Evolutionary conservation across 148 eudicot genomes (phyloP), one percentile per base, ranked within the genome.

Genomic region (Polygonum maritimum): DNA sequence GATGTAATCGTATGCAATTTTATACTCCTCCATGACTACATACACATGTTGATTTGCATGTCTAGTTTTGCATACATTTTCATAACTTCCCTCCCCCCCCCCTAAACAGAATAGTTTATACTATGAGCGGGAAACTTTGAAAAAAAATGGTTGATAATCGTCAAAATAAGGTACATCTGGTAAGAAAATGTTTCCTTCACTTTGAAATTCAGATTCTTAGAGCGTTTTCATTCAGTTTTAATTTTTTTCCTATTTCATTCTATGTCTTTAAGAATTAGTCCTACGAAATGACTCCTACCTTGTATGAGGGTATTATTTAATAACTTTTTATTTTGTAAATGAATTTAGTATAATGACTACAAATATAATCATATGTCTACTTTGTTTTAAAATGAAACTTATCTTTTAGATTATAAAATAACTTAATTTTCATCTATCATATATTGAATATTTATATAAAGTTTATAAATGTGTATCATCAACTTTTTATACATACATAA

Each of bases 101-200:
- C 78, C 89, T 88, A 94, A 94, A 87, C 94, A 94, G 97, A 92
- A 84, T 87, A 86, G 86, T 80, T 78, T 94, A 75, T 86, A 86
- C 84, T 87, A 86, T 79, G 91, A 92, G 81, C 73, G 92, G 75
- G 89, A 87, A 78, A 75, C 84, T 38, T 77, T 89, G 80, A 88
- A 87, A 79, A 26, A 80, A 74, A 55, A 79, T 87, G 63, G 62
- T 86, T 80, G 89, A 78, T 83, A 83, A 83, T 84, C 85, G 89
- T 69, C 93, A 87, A 81, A 85, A 78, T 83, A 87, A 88, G 82
- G 77, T 88, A 80, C 83, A 76, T 45, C 76, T 94, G 97, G 97
- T 94, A 86, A 80, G 87, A 49, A 13, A 57, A 4, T 4, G 63
- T 57, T 57, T 57, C 63, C 63, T 57, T 33, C 40, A 38, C 70